Evolutionary conservation across 257 asterid species (phyloP).

Genomic region (Paulownia fortunei): DNA sequence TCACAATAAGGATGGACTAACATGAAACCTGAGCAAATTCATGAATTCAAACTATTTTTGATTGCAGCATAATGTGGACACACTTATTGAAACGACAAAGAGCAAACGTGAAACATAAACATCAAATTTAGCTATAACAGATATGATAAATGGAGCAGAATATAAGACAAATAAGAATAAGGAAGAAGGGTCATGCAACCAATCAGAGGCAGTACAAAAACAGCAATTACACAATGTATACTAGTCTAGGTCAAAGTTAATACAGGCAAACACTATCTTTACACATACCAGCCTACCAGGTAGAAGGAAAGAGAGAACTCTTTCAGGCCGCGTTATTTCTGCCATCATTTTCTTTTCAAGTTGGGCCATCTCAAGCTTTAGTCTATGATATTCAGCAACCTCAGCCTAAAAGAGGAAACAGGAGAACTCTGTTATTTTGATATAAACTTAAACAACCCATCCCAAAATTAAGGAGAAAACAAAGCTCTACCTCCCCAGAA

Average conservation of each 20-base stretch:
- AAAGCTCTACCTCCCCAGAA: conserved; percentile 76
- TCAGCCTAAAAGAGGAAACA: conserved; percentile 61
- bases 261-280: neutral
- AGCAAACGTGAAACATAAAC: neutral
- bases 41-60: neutral
- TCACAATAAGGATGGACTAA: conserved; percentile 20
- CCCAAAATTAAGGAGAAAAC: conserved; percentile 27
- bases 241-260: neutral
- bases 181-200: conserved; percentile 6
- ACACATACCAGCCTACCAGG: conserved; percentile 95
- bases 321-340: conserved; percentile 85
- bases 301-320: conserved; percentile 81
- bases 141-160: neutral
- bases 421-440: conserved; percentile 11
- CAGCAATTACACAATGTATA: neutral
- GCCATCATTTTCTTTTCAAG: conserved; percentile 92
- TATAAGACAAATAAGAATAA: neutral
- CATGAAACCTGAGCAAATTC: conserved; percentile 22
- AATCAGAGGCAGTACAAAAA: conserved; percentile 18
- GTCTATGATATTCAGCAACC: conserved; percentile 86
- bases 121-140: neutral
- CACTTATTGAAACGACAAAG: neutral
- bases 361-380: conserved; percentile 78
- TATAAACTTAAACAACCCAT: conserved; percentile 19
- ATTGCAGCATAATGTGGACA: conserved; percentile 16